Conservation (phyloP, 2,329 filamentous ascomycete species). For the Pseudogymnoascus verrucosus region DNA sequence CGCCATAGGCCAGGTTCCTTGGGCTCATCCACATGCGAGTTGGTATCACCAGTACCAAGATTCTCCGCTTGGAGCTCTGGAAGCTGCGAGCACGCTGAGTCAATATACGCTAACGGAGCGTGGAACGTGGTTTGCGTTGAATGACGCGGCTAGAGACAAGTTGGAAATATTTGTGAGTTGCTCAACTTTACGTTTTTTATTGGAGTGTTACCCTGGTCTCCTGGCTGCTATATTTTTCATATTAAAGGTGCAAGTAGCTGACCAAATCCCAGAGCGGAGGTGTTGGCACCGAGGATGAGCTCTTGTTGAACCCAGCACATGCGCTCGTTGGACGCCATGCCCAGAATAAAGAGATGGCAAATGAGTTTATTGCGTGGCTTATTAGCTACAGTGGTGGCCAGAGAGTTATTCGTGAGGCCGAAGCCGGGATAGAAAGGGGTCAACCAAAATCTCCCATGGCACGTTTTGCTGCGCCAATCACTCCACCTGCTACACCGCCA, state of each 20-base stretch:
- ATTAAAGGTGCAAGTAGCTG: neutral
- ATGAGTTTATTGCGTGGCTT: conserved; percentile 34
- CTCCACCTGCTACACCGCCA: neutral
- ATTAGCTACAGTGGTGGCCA: conserved; percentile 30
- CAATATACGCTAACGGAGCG: conserved; percentile 42
- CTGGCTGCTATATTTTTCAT: neutral
- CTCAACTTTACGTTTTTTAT: neutral
- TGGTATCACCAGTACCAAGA: conserved; percentile 42
- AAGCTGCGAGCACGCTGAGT: conserved; percentile 32
- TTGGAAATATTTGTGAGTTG: conserved; percentile 28
- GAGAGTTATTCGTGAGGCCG: conserved; percentile 30
- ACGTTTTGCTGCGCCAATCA: neutral
- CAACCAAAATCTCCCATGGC: neutral
- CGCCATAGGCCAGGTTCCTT: conserved; percentile 39
- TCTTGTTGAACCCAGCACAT: conserved; percentile 37
- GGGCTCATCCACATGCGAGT: conserved; percentile 35
- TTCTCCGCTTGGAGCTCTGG: conserved; percentile 39
- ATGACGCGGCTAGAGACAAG: conserved; percentile 26
- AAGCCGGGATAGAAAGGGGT: conserved; percentile 12
- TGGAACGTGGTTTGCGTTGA: conserved; percentile 37
- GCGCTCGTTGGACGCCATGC: conserved; percentile 32
- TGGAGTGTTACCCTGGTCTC: neutral
- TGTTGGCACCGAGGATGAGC: conserved; percentile 30
- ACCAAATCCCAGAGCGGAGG: conserved; percentile 25
- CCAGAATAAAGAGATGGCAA: conserved; percentile 28